phyloP scores from a whole-genome alignment of 331 rosid genomes.

The Rhamnella rubrinervis region DNA sequence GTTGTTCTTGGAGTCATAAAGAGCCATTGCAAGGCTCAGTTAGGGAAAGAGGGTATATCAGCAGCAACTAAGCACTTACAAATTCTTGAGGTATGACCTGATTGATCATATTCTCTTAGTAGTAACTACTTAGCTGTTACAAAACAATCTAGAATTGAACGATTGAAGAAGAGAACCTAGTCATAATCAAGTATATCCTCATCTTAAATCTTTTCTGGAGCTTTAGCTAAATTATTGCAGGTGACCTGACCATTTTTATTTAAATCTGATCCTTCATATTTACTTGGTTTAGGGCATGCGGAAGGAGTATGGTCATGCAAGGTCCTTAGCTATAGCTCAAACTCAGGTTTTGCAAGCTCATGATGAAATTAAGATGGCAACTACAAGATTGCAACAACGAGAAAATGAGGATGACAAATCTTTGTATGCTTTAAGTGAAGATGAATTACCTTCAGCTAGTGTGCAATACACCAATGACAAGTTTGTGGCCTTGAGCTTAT shows the following conservation, averaged over 20 bases:
- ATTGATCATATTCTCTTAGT: conserved; percentile 8
- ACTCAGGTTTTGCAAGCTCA: conserved; percentile 86
- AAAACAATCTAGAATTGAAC: conserved; percentile 1
- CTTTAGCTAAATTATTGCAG: not conserved
- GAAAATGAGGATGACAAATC: conserved; percentile 69
- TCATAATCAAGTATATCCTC: not conserved
- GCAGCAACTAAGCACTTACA: conserved; percentile 74
- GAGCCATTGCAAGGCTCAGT: conserved; percentile 69
- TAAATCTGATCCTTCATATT: conserved; percentile 24
- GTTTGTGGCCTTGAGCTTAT: conserved; percentile 61
- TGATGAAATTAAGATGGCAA: conserved; percentile 93
- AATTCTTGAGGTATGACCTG: conserved; percentile 64
- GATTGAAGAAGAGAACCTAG: not conserved
- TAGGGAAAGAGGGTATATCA: conserved; percentile 63
- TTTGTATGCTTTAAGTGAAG: conserved; percentile 63
- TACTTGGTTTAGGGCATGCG: conserved; percentile 69
- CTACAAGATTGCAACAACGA: conserved; percentile 60
- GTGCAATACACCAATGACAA: conserved; percentile 69
- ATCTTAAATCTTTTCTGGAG: not conserved
- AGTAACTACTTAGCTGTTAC: conserved; percentile 18
- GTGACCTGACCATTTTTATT: conserved; percentile 1
- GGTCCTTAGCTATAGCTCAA: conserved; percentile 90
- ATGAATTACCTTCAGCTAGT: conserved; percentile 69
- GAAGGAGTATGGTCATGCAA: conserved; percentile 87
- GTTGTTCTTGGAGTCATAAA: conserved; percentile 81